Base-by-base conservation (phyloP, 2,329 filamentous ascomycete species). In the Hypoxylon sp. region DNA sequence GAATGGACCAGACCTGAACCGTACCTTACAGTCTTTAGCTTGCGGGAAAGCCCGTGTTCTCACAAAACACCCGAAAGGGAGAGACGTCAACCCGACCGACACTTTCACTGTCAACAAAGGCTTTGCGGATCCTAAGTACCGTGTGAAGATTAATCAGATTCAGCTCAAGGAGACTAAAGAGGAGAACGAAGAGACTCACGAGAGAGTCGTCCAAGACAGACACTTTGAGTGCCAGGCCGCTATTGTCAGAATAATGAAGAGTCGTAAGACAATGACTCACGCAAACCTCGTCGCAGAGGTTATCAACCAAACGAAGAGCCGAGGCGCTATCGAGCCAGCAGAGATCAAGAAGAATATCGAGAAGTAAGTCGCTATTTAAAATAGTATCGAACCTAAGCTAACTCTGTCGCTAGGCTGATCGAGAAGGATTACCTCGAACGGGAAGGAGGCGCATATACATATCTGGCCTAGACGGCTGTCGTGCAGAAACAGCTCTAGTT, bases 321-420 rank as follows among this genome's bases (percentile, higher is more conserved):
- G 96, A 57, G 96, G 96, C 12, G 93, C 92, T 16, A 83, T 99
- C 63, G 94, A 97, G 75, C 87, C 93, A 40, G 84, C 84, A 1
- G 93, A 96, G 68, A 98, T 99, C 70, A 99, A 99, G 87, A 90
- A 91, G 81, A 96, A 98, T 78, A 97, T 99, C 78, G 96, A 98
- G 79, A 93, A 92, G 89, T 94, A 80, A 74, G 90, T 85, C 28
- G 51, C n/a, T 38, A 26, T 48, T 26, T 36, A 22, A 14, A 2
- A 9, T 40, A 9, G 33, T 33, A 3, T 18, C 51, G 3, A 8
- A 22, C 22, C 28, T 8, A 32, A 20, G 24, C 76, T 80, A 73
- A 80, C 68, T 12, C 6, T 38, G 30, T 46, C 38, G n/a, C 42
- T 71, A 93, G 92, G 76, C 82, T 97, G 69, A 95, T 97, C 55